phyloP scores from a whole-genome alignment of 768 basidiomycete genomes.

The Mycena sanguinolenta region DNA sequence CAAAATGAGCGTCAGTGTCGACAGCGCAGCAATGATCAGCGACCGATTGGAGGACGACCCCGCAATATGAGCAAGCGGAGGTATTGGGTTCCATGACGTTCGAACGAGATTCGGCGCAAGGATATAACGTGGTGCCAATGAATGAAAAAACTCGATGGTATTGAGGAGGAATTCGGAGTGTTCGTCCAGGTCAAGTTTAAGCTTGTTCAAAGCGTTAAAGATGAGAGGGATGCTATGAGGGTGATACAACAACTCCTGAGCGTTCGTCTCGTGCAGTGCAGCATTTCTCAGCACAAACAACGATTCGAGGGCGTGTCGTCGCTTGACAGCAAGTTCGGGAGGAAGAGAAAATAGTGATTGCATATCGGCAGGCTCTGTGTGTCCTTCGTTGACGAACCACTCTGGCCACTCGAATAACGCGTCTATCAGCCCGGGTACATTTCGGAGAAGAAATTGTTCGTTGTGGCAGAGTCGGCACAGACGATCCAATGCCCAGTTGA shows the following conservation, averaged over 20 bases:
- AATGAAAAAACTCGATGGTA: slow-evolving; percentile 78
- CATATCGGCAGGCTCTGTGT: slow-evolving; percentile 57
- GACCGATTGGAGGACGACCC: slow-evolving; percentile 78
- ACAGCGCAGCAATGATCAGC: slow-evolving; percentile 76
- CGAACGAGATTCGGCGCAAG: slow-evolving; percentile 49
- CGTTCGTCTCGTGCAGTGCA: slow-evolving; percentile 77
- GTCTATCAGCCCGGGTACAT: slow-evolving; percentile 84
- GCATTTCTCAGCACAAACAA: slow-evolving; percentile 90
- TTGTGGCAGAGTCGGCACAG: slow-evolving; percentile 85
- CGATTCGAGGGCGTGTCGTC: slow-evolving; percentile 87
- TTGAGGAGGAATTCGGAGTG: slow-evolving; percentile 82
- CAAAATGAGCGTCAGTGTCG: slow-evolving; percentile 71
- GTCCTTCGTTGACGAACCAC: slow-evolving; percentile 80
- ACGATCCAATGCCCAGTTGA: slow-evolving; percentile 91
- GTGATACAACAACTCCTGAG: slow-evolving; percentile 68
- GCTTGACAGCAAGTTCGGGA: slow-evolving; percentile 63
- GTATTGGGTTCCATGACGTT: slow-evolving; percentile 63
- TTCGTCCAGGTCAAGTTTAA: slow-evolving; percentile 72
- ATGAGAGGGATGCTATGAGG: slow-evolving; percentile 76
- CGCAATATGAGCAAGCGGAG: slow-evolving; percentile 67
- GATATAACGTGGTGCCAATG: slow-evolving; percentile 63
- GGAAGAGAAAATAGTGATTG: slow-evolving; percentile 69
- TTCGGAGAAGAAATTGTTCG: slow-evolving; percentile 79
- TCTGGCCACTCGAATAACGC: slow-evolving; percentile 91
- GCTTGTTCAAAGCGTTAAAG: slow-evolving; percentile 72